Percentiles rank a stretch among this genome's conserved stretches.
Evolutionary conservation across 495 filamentous ascomycete species (phyloP).

Genomic region (Penicillium verhagenii): DNA sequence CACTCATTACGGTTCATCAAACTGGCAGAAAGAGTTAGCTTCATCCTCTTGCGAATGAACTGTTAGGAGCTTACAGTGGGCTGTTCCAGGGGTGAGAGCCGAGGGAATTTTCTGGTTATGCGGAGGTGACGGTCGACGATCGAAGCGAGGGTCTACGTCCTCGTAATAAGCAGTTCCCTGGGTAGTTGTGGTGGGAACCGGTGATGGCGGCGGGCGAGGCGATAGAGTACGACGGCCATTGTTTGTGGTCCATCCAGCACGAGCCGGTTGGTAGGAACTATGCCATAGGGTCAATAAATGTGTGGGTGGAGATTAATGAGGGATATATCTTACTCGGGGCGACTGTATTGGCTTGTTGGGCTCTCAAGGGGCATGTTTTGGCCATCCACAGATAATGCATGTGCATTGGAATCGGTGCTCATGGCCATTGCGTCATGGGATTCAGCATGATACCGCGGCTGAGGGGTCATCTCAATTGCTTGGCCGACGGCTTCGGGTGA

Average conservation of each 20-base stretch:
- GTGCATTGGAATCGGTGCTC: constrained; percentile 63
- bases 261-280: constrained; percentile 63
- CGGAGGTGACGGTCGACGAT: constrained; percentile 38
- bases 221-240: constrained; percentile 19
- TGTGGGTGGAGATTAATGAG: background rate
- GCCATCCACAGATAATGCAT: constrained; percentile 34
- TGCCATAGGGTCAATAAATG: constrained; percentile 28
- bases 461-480: constrained; percentile 78
- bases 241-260: constrained; percentile 43
- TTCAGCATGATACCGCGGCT: constrained; percentile 34
- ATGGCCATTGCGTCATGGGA: constrained; percentile 59
- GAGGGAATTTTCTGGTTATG: constrained; percentile 27
- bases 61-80: constrained; percentile 32
- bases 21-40: constrained; percentile 13
- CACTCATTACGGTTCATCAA: constrained; percentile 14
- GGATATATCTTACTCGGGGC: constrained; percentile 64
- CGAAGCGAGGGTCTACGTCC: constrained; percentile 90
- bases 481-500: constrained; percentile 59
- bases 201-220: constrained; percentile 11
- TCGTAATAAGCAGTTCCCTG: constrained; percentile 71
- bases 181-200: constrained; percentile 3
- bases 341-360: constrained; percentile 66
- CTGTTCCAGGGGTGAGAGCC: constrained; percentile 34
- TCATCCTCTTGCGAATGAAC: background rate
- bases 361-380: constrained; percentile 44